Evolutionary conservation across 495 filamentous ascomycete genomes (phyloP), one percentile per base, ranked within the genome.

Genomic region (Penicillium crystallinum): DNA sequence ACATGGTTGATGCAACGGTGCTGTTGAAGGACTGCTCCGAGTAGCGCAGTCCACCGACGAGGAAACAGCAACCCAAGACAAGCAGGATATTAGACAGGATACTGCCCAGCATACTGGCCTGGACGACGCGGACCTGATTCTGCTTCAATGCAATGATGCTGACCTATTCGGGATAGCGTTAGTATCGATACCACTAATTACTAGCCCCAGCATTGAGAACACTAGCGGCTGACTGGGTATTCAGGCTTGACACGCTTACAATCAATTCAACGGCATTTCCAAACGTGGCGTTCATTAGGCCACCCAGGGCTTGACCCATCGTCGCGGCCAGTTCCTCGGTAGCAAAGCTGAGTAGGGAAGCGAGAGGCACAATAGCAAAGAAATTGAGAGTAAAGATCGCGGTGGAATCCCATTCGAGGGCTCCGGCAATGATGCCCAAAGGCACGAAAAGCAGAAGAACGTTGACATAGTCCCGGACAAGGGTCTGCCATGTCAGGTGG

Each of bases 211-310:
- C 29, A 2, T 9, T 11, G 29, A 31, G 29, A 11, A 9, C 29
- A 31, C 10, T 31, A 4, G 27, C 19, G 7, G 29, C n/a, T 31
- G 17, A 42, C 15, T 14, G 4, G 22, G 22, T 4, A n/a, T 40
- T 22, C 14, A 30, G n/a, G 37, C 22, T 25, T 18, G 31, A 14
- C 7, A 42, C 21, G 64, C 87, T 62, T 76, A 96, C 93, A 75
- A 98, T 98, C 60, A 97, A 71, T 62, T 98, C 93, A n/a, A 97
- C 92, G 0, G 93, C 93, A 77, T 98, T 98, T 35, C 93, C 93
- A 73, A 96, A 96, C 6, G 89, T 95, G 22, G 93, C 93, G 76
- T 98, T 98, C 64, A 97, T 80, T 58, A 98, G 71, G 1, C 93
- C 93, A 35, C 93, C 93, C 30, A 97, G 65, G 0, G 93, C 92